phyloP scores from a whole-genome alignment of 2,329 filamentous ascomycete species.

The Tolypocladium sp. region DNA sequence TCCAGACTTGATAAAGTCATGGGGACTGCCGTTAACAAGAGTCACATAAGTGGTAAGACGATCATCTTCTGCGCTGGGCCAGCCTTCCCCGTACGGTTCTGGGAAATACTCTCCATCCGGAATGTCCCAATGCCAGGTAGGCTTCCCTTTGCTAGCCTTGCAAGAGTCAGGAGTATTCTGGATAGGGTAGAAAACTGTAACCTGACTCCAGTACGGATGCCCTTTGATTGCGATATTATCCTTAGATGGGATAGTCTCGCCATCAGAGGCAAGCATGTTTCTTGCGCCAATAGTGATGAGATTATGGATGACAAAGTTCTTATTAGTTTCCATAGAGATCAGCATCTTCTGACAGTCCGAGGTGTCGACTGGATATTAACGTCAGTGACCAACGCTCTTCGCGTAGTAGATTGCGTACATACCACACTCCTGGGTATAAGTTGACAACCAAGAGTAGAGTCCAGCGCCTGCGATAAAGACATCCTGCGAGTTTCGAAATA shows the following conservation, averaged over 20 bases:
- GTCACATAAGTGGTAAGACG: no score
- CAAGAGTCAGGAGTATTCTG: no score
- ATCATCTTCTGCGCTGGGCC: no score
- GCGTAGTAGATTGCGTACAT: background rate
- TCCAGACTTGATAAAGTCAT: no score
- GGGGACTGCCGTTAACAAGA: no score
- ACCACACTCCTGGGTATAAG: conserved; percentile 11
- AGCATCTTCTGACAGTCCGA: conserved; percentile 15
- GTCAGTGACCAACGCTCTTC: background rate
- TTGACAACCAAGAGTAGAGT: conserved; percentile 16
- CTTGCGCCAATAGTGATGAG: conserved; percentile 21
- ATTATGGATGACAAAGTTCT: conserved; percentile 13
- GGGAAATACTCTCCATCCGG: no score
- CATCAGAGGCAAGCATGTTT: conserved; percentile 16
- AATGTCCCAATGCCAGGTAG: no score
- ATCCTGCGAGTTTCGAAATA: conserved; percentile 8
- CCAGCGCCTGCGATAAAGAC: conserved; percentile 14
- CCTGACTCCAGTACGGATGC: conserved; percentile 19
- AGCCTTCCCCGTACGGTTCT: no score
- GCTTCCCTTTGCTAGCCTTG: no score
- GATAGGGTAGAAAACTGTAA: conserved; percentile 11
- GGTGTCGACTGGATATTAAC: background rate
- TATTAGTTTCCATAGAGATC: conserved; percentile 10
- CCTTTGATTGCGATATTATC: conserved; percentile 17
- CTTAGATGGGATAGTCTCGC: conserved; percentile 12